Evolutionary conservation across 371 early-diverging fungal genomes (phyloP), one percentile per base, ranked within the genome.

Genomic region (Syncephalastrum sp.): DNA sequence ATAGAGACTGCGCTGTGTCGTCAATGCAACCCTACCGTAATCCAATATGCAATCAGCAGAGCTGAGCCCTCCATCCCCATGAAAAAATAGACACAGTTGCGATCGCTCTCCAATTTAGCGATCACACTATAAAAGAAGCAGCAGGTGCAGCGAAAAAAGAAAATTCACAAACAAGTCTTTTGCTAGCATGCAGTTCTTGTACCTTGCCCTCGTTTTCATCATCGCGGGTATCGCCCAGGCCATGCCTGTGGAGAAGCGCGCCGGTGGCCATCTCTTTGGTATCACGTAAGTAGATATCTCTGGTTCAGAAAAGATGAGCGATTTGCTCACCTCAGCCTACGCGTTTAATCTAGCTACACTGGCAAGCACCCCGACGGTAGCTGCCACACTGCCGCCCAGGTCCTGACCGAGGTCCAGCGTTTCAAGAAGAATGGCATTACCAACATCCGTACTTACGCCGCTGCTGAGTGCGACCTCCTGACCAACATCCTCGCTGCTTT

Each of bases 391-490:
- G 21, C 63, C 23, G 48, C 51, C n/a, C 53, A 74, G 50, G 63
- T 73, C 19, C n/a, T 33, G 15, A 24, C 44, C 13, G 48, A 50
- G 15, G 47, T 78, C 53, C 59, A 67, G 25, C 44, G 54, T 13
- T 73, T 78, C 67, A 68, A 69, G 17, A 23, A 61, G 3, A 65
- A 64, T 14, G 73, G 75, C 5, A 65, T 78, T 17, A 45, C 33
- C 33, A 61, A 61, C 48, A 66, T 78, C 33, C 75, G 79, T 45
- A 78, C 79, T 2, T 78, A 78, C 23, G 38, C 38, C 38, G 65
- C 79, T 17, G 75, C 74, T 70, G 79, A 75, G 53, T 78, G 79
- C 47, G 54, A 75, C 29, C 61, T 63, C 24, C 65, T 78, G 14
- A 54, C 71, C n/a, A 57, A 64, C 17, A 60, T 75, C n/a, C 52